Evolutionary conservation across 345 rosid genomes (phyloP).

Genomic region (Diplotaxis tenuifolia): DNA sequence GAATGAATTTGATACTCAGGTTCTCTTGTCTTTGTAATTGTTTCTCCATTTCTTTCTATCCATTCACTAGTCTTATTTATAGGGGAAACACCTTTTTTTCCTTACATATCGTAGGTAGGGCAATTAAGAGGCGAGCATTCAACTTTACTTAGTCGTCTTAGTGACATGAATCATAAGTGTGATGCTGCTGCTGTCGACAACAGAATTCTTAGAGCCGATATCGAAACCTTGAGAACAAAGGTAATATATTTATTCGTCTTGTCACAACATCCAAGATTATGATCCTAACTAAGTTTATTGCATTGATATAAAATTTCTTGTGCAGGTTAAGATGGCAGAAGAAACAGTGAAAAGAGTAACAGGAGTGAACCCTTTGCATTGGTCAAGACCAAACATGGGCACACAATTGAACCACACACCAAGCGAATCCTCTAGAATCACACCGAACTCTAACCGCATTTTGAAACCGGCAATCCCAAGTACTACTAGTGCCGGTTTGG

Average conservation of each 20-base stretch:
- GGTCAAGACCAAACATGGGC: conserved; percentile 26
- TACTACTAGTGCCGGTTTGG: neutral
- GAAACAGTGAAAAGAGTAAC: neutral
- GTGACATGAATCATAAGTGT: conserved; percentile 70
- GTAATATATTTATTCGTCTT: neutral
- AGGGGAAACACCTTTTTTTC: neutral
- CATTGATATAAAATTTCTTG: neutral
- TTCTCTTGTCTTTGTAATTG: conserved; percentile 27
- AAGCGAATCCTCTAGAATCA: conserved; percentile 23
- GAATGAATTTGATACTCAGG: conserved; percentile 89
- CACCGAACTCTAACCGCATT: conserved; percentile 10
- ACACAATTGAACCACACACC: conserved; percentile 25
- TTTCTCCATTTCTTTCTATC: neutral
- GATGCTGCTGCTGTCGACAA: conserved; percentile 61
- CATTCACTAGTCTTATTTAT: conserved; percentile 10
- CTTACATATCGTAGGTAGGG: conserved; percentile 57
- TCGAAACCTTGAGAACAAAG: neutral
- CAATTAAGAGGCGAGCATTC: conserved; percentile 75
- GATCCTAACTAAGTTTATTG: neutral
- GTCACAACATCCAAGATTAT: neutral
- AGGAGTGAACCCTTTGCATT: neutral
- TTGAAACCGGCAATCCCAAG: conserved; percentile 16
- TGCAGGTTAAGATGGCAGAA: neutral
- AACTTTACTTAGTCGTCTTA: conserved; percentile 59
- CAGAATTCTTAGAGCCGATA: neutral